Base-by-base conservation (phyloP, 192 early-diverging fungal species). In the Entophlyctis luteolus region DNA sequence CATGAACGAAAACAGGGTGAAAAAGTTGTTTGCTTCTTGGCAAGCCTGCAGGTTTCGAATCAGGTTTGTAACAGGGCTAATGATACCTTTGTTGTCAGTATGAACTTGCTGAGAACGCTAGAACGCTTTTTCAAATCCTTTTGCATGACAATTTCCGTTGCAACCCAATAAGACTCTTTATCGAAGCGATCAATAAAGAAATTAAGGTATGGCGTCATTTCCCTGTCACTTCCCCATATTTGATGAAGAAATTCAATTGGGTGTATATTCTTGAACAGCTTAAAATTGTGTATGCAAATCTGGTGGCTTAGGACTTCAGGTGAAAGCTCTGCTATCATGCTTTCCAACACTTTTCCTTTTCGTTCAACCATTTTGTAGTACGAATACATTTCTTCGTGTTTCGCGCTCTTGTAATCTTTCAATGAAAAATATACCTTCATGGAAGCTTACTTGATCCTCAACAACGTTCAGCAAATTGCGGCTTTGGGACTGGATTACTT, bases 191-290 rank as follows among this genome's bases (percentile, higher is more conserved):
- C 66, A 45, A 80, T 74, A 58, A 86, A 86, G 37, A 81, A 82
- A 22, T 72, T 75, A 36, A 86, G 71, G 4, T 68, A 76, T 31
- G 85, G 85, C 4, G 81, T 79, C 31, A 67, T 65, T 34, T 84
- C 83, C n/a, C 75, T 67, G 35, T 71, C 67, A 29, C 73, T 78
- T 48, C 74, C 73, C 83, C 83, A 86, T 16, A 86, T 86, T 68
- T 79, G 67, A 52, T 84, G 81, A 55, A 86, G 65, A 53, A 82
- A 79, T 67, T 86, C 85, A 38, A 84, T 86, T 10, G 83, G 81
- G 56, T 86, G 83, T 55, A 86, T 85, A 59, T 79, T 80, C 58
- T 68, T 57, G 62, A 86, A 86, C 18, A 86, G 60, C 29, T 79
- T 75, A 52, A 70, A 79, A 62, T 86, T 71, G 70, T 83, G 75